These are phyloP conservation scores for Aspergillus tanneri DNA, from an alignment of 2,329 filamentous ascomycete genomes.

Conservation along the genomic window DNA sequence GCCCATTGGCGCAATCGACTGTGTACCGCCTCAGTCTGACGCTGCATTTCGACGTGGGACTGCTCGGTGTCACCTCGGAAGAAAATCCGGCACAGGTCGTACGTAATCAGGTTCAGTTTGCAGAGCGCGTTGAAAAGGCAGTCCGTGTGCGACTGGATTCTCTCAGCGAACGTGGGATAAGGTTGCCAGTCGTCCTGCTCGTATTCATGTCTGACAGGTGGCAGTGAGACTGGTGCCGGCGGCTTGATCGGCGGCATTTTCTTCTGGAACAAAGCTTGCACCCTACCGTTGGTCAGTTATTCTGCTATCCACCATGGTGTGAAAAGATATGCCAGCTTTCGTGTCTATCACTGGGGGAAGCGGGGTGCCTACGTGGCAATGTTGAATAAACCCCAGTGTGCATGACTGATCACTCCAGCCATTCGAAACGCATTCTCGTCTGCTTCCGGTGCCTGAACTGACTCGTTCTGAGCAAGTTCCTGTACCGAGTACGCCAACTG, in stretches of 20 bases:
- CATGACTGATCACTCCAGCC: conserved; percentile 15
- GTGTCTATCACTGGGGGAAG: neutral
- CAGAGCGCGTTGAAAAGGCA: conserved; percentile 24
- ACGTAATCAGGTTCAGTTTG: conserved; percentile 20
- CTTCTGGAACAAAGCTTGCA: conserved; percentile 21
- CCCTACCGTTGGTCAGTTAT: conserved; percentile 18
- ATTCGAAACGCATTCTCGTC: conserved; percentile 19
- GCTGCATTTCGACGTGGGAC: conserved; percentile 14
- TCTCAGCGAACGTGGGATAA: conserved; percentile 19
- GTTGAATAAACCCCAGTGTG: conserved; percentile 29
- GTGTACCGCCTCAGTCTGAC: conserved; percentile 16
- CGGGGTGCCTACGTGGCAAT: conserved; percentile 23
- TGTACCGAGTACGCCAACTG: conserved; percentile 27
- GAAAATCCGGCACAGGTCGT: conserved; percentile 19
- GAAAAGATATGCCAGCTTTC: neutral
- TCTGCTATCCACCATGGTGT: neutral
- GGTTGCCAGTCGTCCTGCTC: conserved; percentile 23
- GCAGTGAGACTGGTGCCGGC: conserved; percentile 14
- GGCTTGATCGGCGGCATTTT: conserved; percentile 19
- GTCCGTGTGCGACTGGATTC: conserved; percentile 15
- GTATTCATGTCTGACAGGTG: conserved; percentile 6
- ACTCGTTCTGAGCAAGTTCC: conserved; percentile 22
- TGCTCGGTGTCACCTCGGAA: conserved; percentile 15
- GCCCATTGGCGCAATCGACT: conserved; percentile 20
- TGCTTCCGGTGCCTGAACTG: conserved; percentile 9